Percentiles rank a stretch among this genome's conserved stretches.
These are phyloP conservation scores for Harringtonia lauricola DNA, from an alignment of 2,329 filamentous ascomycete genomes.

Conservation along the genomic window DNA sequence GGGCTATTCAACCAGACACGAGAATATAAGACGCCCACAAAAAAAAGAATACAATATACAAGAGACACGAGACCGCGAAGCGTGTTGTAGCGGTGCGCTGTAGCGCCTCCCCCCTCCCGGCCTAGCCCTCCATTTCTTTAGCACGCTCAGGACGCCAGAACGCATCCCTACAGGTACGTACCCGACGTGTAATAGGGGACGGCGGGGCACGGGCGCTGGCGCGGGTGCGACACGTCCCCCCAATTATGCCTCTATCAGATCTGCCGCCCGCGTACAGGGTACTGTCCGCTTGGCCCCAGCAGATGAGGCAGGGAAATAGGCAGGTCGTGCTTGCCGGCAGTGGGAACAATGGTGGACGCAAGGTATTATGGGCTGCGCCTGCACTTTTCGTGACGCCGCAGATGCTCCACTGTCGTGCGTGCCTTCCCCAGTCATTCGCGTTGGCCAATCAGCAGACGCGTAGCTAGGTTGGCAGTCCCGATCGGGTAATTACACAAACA, in stretches of 20 bases:
- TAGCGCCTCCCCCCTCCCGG: conserved; percentile 2
- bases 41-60: conserved; percentile 10
- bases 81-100: conserved; percentile 11
- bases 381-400: conserved; percentile 8
- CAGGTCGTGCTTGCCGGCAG: not conserved
- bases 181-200: not conserved
- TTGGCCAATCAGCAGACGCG: conserved; percentile 14
- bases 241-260: too few relatives aligned
- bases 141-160: not conserved
- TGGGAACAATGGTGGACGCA: not conserved
- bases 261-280: not conserved
- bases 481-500: conserved; percentile 13
- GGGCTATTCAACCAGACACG: conserved; percentile 6
- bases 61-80: conserved; percentile 11
- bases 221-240: not conserved
- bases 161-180: too few relatives aligned
- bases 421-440: conserved; percentile 9
- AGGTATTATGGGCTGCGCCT: not conserved
- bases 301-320: too few relatives aligned
- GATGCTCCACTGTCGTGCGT: conserved; percentile 6
- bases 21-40: conserved; percentile 9
- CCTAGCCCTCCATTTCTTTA: conserved; percentile 9
- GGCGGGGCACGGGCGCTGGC: too few relatives aligned
- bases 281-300: too few relatives aligned
- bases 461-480: conserved; percentile 4